Evolutionary conservation across 2,329 filamentous ascomycete genomes (phyloP), one percentile per base, ranked within the genome.

Genomic region (Aspergillus brunneoviolaceus): DNA sequence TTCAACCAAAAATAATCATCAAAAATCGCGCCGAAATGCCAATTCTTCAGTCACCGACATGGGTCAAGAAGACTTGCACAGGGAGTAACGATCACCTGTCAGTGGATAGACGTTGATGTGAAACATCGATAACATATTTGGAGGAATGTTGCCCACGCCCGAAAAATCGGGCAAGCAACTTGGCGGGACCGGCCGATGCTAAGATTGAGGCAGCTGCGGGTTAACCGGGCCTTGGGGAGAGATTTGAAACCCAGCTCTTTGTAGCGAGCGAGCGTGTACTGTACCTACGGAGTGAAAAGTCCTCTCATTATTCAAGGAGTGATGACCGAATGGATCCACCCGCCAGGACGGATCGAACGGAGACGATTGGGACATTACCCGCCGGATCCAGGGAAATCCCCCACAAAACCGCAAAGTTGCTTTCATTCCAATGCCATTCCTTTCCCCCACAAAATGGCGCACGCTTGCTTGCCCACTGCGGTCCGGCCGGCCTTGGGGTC

Each of bases 361-460:
- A 42, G 55, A 21, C 52, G 51, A 65, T 65, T 64, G 63, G 62
- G 60, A 57, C 51, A 51, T 23, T 48, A 51, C 45, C 49, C 7
- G 29, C 57, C 48, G 64, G 61, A 59, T 58, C 62, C 60, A 64
- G 58, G 63, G 58, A 65, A 65, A 66, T 65, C 65, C 65, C 65
- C 65, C 65, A 67, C 65, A 65, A 49, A 64, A 59, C 57, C 52
- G 51, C 48, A 50, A 48, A 35, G 45, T 48, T 52, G 56, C 47
- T 51, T 19, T 45, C 39, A 45, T 45, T 19, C 39, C 39, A 7
- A 16, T 45, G 39, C 39, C 54, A 59, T 54, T 55, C 59, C 60
- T 59, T 57, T 55, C 60, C 64, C 63, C 63, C 65, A 65, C 65
- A 67, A 58, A 61, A 62, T 60, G 63, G 55, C 59, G 59, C 61